Conservation (phyloP, 306 rosid genomes). For the Delonix regia region DNA sequence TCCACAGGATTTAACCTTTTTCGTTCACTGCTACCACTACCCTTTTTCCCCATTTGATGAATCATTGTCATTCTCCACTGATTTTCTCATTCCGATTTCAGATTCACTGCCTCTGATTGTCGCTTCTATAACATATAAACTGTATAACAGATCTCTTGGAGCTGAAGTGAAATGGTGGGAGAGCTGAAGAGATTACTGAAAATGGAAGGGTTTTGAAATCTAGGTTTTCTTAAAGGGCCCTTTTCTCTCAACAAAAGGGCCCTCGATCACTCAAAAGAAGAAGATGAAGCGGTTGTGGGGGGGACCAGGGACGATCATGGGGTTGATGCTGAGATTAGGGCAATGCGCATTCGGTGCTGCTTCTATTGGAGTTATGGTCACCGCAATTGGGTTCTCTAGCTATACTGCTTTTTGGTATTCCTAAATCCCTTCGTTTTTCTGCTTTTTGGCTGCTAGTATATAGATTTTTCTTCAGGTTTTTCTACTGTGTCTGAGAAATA, state of each 20-base stretch:
- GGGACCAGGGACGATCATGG: slow-evolving; percentile 81
- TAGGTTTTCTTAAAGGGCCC: slow-evolving; percentile 47
- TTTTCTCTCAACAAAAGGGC: slow-evolving; percentile 30
- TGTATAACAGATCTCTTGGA: not conserved
- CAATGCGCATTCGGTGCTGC: slow-evolving; percentile 79
- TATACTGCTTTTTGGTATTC: slow-evolving; percentile 89
- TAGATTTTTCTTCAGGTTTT: not conserved
- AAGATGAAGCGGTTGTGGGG: slow-evolving; percentile 73
- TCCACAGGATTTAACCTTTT: not conserved
- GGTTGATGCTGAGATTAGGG: slow-evolving; percentile 68
- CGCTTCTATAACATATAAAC: not conserved
- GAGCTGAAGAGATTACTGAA: not conserved
- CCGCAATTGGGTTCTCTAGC: slow-evolving; percentile 67
- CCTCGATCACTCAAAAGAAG: slow-evolving; percentile 13
- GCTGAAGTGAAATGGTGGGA: slow-evolving; percentile 1
- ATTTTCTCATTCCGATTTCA: not conserved
- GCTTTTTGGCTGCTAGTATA: not conserved
- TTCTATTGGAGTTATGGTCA: slow-evolving; percentile 78
- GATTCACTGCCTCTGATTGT: not conserved
- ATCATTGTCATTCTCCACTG: not conserved
- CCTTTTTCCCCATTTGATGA: not conserved
- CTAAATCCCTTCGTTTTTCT: not conserved
- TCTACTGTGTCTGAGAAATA: not conserved
- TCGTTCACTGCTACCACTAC: not conserved
- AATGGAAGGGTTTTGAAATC: slow-evolving; percentile 42